Evolutionary conservation across 495 filamentous ascomycete genomes (phyloP).

Genomic region (Massariosphaeria phaeospora): DNA sequence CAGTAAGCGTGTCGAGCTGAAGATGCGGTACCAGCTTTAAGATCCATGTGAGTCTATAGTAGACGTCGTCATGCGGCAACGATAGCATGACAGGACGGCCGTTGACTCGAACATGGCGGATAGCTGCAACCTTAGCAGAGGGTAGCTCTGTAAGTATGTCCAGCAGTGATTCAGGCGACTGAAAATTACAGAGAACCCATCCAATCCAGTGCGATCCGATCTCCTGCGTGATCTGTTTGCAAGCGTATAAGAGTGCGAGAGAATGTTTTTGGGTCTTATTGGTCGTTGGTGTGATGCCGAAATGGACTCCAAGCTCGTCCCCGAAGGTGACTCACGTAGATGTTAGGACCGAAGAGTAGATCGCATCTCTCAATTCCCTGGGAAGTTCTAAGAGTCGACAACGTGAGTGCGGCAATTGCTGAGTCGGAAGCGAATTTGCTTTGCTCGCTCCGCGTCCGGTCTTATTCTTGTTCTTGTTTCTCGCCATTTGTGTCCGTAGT

Average conservation of each 20-base stretch:
- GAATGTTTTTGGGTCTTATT: not conserved
- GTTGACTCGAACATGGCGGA: constrained; percentile 24
- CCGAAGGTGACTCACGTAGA: not conserved
- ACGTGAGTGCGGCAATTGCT: not conserved
- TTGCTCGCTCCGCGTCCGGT: not conserved
- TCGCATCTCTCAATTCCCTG: not conserved
- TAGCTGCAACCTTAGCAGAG: constrained; percentile 26
- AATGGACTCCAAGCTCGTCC: not conserved
- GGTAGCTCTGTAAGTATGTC: constrained; percentile 26
- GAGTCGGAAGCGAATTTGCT: not conserved
- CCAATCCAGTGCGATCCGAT: constrained; percentile 21
- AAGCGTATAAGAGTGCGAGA: constrained; percentile 24
- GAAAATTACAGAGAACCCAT: constrained; percentile 29
- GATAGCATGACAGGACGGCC: constrained; percentile 21
- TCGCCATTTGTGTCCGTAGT: not conserved
- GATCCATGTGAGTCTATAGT: constrained; percentile 22
- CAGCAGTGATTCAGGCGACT: constrained; percentile 17
- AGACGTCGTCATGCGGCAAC: constrained; percentile 12
- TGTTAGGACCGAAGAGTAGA: not conserved
- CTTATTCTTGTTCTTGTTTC: not conserved
- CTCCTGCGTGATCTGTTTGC: constrained; percentile 29
- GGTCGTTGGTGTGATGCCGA: not conserved
- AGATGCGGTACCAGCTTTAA: constrained; percentile 32
- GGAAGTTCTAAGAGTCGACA: not conserved
- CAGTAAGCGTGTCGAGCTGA: constrained; percentile 28